Conservation (phyloP, 768 basidiomycete genomes). For the Xanthoconium stramineum region DNA sequence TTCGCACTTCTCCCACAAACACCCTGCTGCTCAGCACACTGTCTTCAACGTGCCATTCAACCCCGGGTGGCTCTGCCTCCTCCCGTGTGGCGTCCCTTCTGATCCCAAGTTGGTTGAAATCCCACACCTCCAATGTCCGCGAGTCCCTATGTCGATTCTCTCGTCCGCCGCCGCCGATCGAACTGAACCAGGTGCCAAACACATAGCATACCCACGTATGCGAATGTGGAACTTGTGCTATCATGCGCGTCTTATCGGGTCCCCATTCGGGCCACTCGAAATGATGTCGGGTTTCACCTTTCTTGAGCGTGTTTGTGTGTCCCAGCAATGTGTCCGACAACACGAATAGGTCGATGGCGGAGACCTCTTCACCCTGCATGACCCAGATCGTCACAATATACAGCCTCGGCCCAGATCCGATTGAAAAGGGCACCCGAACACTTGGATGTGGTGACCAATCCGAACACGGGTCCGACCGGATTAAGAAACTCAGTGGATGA, state of each 20-base stretch:
- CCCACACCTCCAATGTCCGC: conserved; percentile 40
- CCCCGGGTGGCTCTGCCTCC: conserved; percentile 7
- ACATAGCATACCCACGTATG: conserved; percentile 59
- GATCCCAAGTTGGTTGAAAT: conserved; percentile 48
- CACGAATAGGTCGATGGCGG: conserved; percentile 41
- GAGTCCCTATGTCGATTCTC: conserved; percentile 9
- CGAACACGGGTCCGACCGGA: conserved; percentile 56
- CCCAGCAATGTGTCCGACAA: conserved; percentile 37
- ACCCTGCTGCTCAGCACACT: conserved; percentile 29
- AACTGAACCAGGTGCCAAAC: conserved; percentile 46
- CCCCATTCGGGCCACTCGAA: conserved; percentile 55
- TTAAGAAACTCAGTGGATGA: conserved; percentile 33
- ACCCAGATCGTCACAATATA: conserved; percentile 48
- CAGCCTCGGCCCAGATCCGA: conserved; percentile 40
- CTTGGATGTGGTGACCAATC: conserved; percentile 37
- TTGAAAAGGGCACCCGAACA: conserved; percentile 45
- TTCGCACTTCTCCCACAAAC: conserved; percentile 41
- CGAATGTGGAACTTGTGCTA: conserved; percentile 35
- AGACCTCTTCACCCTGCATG: conserved; percentile 24
- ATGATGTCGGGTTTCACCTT: conserved; percentile 15
- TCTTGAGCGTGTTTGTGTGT: conserved; percentile 19
- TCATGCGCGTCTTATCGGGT: conserved; percentile 42
- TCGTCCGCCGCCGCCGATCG: conserved; percentile 13
- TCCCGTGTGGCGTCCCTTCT: conserved; percentile 20
- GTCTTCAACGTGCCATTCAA: conserved; percentile 26